Conservation (phyloP, 2,329 filamentous ascomycete genomes). For the Trichoderma lentiforme region DNA sequence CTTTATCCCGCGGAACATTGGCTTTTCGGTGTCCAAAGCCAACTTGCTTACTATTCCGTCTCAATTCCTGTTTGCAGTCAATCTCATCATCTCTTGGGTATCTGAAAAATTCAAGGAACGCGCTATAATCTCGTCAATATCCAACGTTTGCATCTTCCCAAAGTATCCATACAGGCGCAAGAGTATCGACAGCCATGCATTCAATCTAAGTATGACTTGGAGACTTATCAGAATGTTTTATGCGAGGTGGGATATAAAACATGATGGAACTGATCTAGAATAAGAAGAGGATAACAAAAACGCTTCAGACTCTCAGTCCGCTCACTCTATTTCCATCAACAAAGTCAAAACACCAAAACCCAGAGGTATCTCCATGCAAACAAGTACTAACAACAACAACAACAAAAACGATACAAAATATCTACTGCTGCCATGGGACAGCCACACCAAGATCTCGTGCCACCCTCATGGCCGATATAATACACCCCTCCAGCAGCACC, state of each 20-base stretch:
- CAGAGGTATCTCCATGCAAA: neutral
- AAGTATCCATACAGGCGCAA: neutral
- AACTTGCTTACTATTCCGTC: conserved; percentile 50
- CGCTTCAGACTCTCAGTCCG: neutral
- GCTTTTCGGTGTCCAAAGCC: conserved; percentile 50
- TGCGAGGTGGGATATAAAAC: neutral
- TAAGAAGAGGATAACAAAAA: neutral
- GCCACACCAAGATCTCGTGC: conserved; percentile 50
- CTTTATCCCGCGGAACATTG: conserved; percentile 48
- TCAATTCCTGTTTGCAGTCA: conserved; percentile 37
- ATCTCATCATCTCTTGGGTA: conserved; percentile 45
- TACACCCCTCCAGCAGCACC: conserved; percentile 59
- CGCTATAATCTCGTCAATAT: conserved; percentile 41
- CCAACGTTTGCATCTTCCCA: conserved; percentile 53
- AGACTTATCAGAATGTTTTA: neutral
- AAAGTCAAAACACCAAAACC: neutral
- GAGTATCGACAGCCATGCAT: neutral
- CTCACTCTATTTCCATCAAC: neutral
- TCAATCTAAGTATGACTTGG: neutral
- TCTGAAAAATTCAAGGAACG: conserved; percentile 41
- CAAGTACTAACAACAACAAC: neutral
- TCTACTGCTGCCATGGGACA: conserved; percentile 34
- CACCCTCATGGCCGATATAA: conserved; percentile 56
- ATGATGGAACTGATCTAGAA: neutral
- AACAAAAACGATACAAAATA: neutral